Evolutionary conservation across 768 basidiomycete genomes (phyloP), one percentile per base, ranked within the genome.

Genomic region (Rhizopogon salebrosus): DNA sequence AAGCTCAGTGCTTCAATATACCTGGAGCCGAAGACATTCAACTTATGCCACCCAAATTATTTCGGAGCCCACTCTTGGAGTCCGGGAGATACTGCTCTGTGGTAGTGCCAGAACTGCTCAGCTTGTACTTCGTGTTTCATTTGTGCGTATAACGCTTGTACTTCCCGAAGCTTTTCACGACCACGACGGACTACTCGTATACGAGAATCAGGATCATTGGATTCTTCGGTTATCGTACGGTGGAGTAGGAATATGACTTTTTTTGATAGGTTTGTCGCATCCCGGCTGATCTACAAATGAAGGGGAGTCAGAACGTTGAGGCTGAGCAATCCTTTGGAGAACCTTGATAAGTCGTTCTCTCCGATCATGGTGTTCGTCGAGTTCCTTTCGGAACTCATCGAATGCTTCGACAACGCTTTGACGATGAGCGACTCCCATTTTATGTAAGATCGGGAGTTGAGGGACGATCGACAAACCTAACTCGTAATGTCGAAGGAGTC

Each of bases 1-100:
- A 98, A 94, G 61, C 91, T 87, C 52, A 93, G 72, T 1, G 90
- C 94, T 68, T 98, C 97, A 57, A 98, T 91, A 70, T 93, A 98
- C 71, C 67, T 68, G 52, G 27, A 49, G 54, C 41, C 26, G 40
- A 24, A 23, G 55, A 64, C 41, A 69, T 57, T 61, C 51, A 40
- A 52, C 26, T 16, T 27, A 52, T 27, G 50, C 26, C 22, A 51
- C 22, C 8, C 29, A 53, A 37, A 23, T 34, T 35, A 50, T 49
- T 11, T 31, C 46, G 0, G 27, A 34, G 59, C 57, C 53, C 62
- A 68, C 67, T 98, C 97, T 68, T 98, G 94, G 26, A 98, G 70
- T 3, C 95, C 85, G 1, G 87, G 83, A 6, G 88, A 89, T 51
- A 91, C 72, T 57, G 85, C 80, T 31, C 80, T 78, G 61, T 88